A percentile compares a stretch with the other conserved stretches of the same genome.
phyloP scores from a whole-genome alignment of 1,284 basidiomycete species.

The Leccinum huronense region DNA sequence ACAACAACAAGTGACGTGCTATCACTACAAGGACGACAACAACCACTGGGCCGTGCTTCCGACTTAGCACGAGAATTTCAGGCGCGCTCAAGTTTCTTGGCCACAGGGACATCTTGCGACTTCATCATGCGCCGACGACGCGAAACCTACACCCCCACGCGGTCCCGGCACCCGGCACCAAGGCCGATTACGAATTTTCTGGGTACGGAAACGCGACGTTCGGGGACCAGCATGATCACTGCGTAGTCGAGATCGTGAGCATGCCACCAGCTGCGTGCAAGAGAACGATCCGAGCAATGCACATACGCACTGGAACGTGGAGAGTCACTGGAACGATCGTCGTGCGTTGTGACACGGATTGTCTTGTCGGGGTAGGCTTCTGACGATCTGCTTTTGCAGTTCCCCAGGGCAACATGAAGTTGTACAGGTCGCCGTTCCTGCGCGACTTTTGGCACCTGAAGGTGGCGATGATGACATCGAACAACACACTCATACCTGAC shows the following conservation, averaged over 20 bases:
- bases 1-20: slow-evolving; percentile 98
- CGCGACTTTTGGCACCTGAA: slow-evolving; percentile 99
- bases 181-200: slow-evolving; percentile 89
- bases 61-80: slow-evolving; percentile 62
- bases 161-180: slow-evolving; percentile 86
- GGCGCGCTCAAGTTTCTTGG: slow-evolving; percentile 70
- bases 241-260: slow-evolving; percentile 84
- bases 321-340: slow-evolving; percentile 93
- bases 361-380: slow-evolving; percentile 1
- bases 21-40: slow-evolving; percentile 99
- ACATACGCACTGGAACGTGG: slow-evolving; percentile 98
- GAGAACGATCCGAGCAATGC: slow-evolving; percentile 80
- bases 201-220: slow-evolving; percentile 88
- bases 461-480: slow-evolving; percentile 99
- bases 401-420: slow-evolving; percentile 76
- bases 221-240: slow-evolving; percentile 89
- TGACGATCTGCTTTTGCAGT: slow-evolving; percentile 47
- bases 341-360: slow-evolving; percentile 50
- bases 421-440: slow-evolving; percentile 90
- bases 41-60: slow-evolving; percentile 90
- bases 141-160: slow-evolving; percentile 94
- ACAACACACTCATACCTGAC: slow-evolving; percentile 96
- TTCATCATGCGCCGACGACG: slow-evolving; percentile 79
- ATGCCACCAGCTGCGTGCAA: slow-evolving; percentile 77
- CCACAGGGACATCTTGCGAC: slow-evolving; percentile 78